phyloP scores from a whole-genome alignment of 2,329 filamentous ascomycete genomes.

The Hymenoscyphus fructigenus region DNA sequence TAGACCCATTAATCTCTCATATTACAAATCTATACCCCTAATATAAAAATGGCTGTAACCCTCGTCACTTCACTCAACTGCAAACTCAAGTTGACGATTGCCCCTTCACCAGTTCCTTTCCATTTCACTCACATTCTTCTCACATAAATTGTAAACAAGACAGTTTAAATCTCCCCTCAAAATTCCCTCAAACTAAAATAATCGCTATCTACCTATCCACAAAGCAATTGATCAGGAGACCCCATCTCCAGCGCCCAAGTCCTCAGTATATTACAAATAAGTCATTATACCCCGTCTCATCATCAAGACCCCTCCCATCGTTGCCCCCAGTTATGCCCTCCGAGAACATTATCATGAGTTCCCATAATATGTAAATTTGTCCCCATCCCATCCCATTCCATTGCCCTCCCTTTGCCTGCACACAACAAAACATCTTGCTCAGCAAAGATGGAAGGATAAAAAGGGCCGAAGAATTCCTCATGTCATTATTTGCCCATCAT shows the following conservation, averaged over 20 bases:
- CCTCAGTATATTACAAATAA: background rate
- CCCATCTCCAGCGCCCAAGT: background rate
- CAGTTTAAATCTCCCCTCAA: no score
- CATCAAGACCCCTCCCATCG: background rate
- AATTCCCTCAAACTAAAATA: no score
- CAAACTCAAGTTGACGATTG: no score
- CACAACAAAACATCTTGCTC: background rate
- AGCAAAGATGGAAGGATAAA: conserved; percentile 4
- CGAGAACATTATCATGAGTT: background rate
- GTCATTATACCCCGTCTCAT: background rate
- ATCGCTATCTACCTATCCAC: no score
- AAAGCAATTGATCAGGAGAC: background rate
- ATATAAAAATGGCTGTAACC: no score
- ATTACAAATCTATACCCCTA: no score
- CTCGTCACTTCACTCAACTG: no score
- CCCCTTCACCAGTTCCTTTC: no score
- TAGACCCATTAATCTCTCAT: no score
- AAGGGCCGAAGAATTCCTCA: background rate
- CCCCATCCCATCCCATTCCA: background rate
- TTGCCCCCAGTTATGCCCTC: background rate
- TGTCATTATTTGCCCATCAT: background rate
- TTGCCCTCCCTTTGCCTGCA: background rate
- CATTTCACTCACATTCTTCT: no score
- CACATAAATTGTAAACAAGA: no score
- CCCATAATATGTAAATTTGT: background rate